Evolutionary conservation across 2,329 filamentous ascomycete genomes (phyloP).

Genomic region (Rugonectria rugulosa): DNA sequence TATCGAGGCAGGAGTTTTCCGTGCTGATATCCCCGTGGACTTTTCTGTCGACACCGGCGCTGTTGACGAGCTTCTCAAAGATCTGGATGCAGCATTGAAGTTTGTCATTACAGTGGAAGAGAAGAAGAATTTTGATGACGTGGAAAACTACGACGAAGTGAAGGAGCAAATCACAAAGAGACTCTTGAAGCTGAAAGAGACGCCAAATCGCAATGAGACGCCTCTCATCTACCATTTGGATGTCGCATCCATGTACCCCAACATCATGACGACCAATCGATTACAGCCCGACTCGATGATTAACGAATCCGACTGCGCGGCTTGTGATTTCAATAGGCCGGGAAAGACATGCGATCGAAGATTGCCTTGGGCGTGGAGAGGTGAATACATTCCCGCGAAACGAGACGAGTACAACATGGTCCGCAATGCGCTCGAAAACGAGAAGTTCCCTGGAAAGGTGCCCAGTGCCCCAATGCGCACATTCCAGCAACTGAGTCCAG

Average conservation of each 20-base stretch:
- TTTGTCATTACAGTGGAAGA: slow-evolving; percentile 89
- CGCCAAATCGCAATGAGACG: slow-evolving; percentile 82
- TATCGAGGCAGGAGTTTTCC: slow-evolving; percentile 97
- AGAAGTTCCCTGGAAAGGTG: slow-evolving; percentile 83
- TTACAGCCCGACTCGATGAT: slow-evolving; percentile 99
- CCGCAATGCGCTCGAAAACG: slow-evolving; percentile 86
- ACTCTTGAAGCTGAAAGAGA: slow-evolving; percentile 77
- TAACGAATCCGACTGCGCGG: slow-evolving; percentile 91
- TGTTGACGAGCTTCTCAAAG: slow-evolving; percentile 84
- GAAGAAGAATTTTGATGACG: slow-evolving; percentile 80
- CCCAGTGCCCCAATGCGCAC: slow-evolving; percentile 74
- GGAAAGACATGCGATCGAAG: slow-evolving; percentile 96
- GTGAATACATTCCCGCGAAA: slow-evolving; percentile 95
- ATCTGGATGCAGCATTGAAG: slow-evolving; percentile 86
- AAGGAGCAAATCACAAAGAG: slow-evolving; percentile 80
- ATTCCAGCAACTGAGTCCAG: slow-evolving; percentile 81
- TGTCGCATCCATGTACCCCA: slow-evolving; percentile 99
- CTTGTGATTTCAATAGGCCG: slow-evolving; percentile 97
- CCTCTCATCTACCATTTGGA: slow-evolving; percentile 98
- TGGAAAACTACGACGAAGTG: slow-evolving; percentile 84
- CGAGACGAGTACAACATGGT: slow-evolving; percentile 99
- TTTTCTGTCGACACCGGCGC: slow-evolving; percentile 90
- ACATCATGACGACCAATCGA: slow-evolving; percentile 99
- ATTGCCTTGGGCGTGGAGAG: slow-evolving; percentile 97
- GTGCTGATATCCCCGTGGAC: slow-evolving; percentile 92